Base-by-base conservation (phyloP, 2,329 filamentous ascomycete genomes). In the Hypomyces perniciosus region DNA sequence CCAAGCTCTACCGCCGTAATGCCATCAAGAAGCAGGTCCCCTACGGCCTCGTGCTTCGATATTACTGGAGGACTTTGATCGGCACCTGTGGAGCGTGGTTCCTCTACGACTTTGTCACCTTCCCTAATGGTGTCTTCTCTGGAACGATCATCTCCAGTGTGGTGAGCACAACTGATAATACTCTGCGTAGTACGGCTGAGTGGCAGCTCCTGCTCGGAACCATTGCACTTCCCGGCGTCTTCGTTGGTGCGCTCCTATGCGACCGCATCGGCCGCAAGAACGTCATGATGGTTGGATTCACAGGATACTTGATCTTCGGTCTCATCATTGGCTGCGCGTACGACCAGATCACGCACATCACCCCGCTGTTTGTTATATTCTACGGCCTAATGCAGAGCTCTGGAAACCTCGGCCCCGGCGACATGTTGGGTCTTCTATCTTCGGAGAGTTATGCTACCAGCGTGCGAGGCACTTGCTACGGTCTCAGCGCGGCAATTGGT, bases 81-180 rank as follows among this genome's bases (percentile, higher is more conserved):
- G 76, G 79, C 8, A 79, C 77, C 8, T 77, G 71, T 49, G 71
- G 75, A 8, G 77, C 78, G 45, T 81, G 77, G 75, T 80, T 80
- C 60, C 68, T 80, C 9, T 76, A 76, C 61, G 70, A 72, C 55
- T 73, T 68, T 33, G 71, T 76, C 51, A 74, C 72, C 3, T 76
- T 75, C 52, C 72, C 72, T 5, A 75, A 75, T 54, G 70, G 72
- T 8, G 70, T 74, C 46, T 74, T 75, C 59, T 72, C 68, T 10
- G 72, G 65, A 4, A 70, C 67, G 4, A 74, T 75, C 57, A 66
- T 77, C 52, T 58, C 68, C 29, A 60, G 67, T 4, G 63, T 71
- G 20, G 52, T 72, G 6, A 58, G 62, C 6, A 62, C 68, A 12
- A 65, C 66, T 4, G 58, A 53, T 3, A 57, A 61, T 50, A 67